Evolutionary conservation across 495 filamentous ascomycete species (phyloP).

Genomic region (Xylaria castorea): DNA sequence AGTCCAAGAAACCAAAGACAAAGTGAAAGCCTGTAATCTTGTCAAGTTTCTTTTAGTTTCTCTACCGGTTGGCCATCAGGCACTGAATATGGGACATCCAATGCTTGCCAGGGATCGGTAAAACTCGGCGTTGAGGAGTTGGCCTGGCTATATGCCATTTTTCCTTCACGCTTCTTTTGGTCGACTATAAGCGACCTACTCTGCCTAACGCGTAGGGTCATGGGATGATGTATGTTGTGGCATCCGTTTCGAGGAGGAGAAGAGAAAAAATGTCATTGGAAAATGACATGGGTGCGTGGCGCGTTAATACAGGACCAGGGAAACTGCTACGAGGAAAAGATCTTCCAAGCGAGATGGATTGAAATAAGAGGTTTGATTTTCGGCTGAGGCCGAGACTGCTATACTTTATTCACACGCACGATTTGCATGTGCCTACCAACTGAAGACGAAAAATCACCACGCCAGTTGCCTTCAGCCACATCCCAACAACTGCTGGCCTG

Average conservation of each 20-base stretch:
- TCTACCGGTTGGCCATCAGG: background rate
- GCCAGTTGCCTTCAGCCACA: background rate
- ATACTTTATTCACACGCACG: background rate
- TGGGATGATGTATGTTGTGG: background rate
- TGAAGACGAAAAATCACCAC: background rate
- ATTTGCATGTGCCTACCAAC: background rate
- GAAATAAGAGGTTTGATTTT: background rate
- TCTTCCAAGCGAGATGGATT: background rate
- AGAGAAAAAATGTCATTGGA: background rate
- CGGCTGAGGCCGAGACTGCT: background rate
- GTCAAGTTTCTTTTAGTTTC: background rate
- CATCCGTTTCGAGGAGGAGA: background rate
- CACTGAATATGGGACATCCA: conserved; percentile 2
- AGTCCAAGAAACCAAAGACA: conserved; percentile 59
- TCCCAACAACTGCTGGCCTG: background rate
- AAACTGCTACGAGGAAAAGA: background rate
- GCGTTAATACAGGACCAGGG: background rate
- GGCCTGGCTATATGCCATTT: background rate
- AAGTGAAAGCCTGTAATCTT: background rate
- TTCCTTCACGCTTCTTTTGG: background rate
- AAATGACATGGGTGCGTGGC: background rate
- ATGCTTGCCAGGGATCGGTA: background rate
- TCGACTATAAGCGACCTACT: background rate
- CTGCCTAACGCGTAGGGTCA: background rate
- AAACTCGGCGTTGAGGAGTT: conserved; percentile 23